Conservation (phyloP, 1,284 basidiomycete species). For the Paramarasmius palmivorus region DNA sequence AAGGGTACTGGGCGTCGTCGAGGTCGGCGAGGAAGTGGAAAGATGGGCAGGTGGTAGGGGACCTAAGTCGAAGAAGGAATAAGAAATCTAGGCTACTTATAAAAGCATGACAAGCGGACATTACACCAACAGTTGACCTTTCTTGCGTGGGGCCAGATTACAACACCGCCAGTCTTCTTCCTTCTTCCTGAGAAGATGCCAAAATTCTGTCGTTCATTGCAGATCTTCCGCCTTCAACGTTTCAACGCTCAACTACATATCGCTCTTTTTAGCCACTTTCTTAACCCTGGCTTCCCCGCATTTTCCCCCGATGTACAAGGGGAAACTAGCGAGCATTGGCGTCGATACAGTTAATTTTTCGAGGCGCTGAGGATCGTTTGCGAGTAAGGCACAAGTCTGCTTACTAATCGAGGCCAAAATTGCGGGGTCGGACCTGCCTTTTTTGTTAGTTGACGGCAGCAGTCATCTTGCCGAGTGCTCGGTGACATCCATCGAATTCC, state of each 20-base stretch:
- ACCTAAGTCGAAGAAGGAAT: conserved; percentile 18
- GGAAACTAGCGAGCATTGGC: too few species aligned
- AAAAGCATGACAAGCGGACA: conserved; percentile 7
- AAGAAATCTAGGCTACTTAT: conserved; percentile 9
- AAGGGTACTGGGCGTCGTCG: not conserved
- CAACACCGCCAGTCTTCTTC: conserved; percentile 3
- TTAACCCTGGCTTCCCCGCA: too few species aligned
- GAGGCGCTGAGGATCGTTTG: too few species aligned
- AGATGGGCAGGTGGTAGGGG: conserved; percentile 18
- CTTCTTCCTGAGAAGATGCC: conserved; percentile 14
- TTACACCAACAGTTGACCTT: not conserved
- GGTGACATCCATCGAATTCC: not conserved
- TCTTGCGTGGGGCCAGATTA: not conserved
- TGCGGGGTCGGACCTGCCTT: conserved; percentile 4
- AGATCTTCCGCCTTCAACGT: not conserved
- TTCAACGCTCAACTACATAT: not conserved
- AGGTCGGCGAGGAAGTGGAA: conserved; percentile 12
- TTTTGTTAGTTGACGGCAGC: not conserved
- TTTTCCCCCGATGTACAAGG: too few species aligned
- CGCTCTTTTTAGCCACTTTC: not conserved
- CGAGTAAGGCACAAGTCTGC: not conserved
- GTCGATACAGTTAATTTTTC: too few species aligned
- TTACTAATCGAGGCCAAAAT: not conserved
- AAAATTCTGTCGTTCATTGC: not conserved
- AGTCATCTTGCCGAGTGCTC: not conserved